phyloP scores from a whole-genome alignment of 305 asterid species.

The Fraxinus greggii region DNA sequence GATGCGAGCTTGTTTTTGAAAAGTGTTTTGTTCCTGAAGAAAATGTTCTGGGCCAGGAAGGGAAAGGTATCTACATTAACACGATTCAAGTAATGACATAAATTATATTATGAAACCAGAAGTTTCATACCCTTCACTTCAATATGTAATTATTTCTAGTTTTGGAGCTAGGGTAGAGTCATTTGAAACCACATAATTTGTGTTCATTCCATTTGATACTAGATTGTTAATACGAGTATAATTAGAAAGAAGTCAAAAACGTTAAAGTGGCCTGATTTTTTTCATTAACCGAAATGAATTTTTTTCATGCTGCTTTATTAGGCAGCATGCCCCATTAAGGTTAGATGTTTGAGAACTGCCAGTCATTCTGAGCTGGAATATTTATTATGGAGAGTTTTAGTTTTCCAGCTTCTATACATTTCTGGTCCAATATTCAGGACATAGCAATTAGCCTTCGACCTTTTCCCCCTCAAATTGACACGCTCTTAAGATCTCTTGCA shows the following conservation, averaged over 20 bases:
- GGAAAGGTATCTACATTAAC: constrained; percentile 63
- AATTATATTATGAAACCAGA: not conserved
- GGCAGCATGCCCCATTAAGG: not conserved
- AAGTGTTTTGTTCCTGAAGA: constrained; percentile 91
- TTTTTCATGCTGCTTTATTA: not conserved
- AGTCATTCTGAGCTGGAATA: not conserved
- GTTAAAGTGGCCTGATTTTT: not conserved
- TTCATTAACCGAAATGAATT: not conserved
- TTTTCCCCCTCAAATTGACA: not conserved
- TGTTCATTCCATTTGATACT: not conserved
- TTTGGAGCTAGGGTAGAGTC: not conserved
- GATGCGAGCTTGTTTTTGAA: constrained; percentile 97
- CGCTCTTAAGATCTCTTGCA: not conserved
- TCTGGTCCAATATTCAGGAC: not conserved
- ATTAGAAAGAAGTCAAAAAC: not conserved
- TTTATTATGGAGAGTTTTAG: not conserved
- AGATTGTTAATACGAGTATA: not conserved
- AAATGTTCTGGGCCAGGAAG: constrained; percentile 87
- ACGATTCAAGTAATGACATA: not conserved
- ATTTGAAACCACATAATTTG: not conserved
- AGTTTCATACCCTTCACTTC: not conserved
- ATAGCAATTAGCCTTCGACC: not conserved
- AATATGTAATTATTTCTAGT: not conserved
- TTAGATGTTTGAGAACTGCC: not conserved
- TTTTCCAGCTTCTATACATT: not conserved